A percentile compares a stretch with the other conserved stretches of the same genome.
Evolutionary conservation across 805 yeast genomes (phyloP).

Genomic region (Scheffersomyces coipomensis): DNA sequence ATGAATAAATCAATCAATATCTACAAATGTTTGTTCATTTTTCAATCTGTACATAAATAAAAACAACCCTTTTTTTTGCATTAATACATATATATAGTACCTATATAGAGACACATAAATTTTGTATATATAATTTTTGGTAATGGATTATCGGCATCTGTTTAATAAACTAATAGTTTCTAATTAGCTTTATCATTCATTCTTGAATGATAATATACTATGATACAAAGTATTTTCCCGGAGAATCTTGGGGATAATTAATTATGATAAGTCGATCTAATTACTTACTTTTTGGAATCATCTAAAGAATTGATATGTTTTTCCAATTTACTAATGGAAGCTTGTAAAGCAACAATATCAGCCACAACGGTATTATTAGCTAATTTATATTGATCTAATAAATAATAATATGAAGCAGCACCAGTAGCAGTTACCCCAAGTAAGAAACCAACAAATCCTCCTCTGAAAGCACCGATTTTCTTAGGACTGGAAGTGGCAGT

Average conservation of each 20-base stretch:
- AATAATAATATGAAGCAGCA: slow-evolving; percentile 71
- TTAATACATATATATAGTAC: not conserved
- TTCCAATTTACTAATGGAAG: slow-evolving; percentile 65
- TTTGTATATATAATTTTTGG: too few relatives aligned
- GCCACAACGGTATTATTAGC: slow-evolving; percentile 71
- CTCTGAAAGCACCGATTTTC: slow-evolving; percentile 42
- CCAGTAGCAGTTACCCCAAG: slow-evolving; percentile 77
- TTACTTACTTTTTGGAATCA: slow-evolving; percentile 16
- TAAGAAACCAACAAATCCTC: slow-evolving; percentile 71
- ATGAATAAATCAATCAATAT: too few relatives aligned
- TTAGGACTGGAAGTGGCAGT: slow-evolving; percentile 23
- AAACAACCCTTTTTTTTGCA: not conserved
- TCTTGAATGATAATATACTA: too few relatives aligned
- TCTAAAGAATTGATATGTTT: slow-evolving; percentile 67
- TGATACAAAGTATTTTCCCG: too few relatives aligned
- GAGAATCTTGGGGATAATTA: too few relatives aligned
- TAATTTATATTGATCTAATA: slow-evolving; percentile 72
- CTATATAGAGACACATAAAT: too few relatives aligned
- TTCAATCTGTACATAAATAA: slow-evolving; percentile 2
- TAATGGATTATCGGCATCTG: too few relatives aligned
- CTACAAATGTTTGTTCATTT: not conserved
- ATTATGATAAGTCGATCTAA: not conserved
- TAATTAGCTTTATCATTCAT: too few relatives aligned
- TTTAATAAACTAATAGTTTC: too few relatives aligned
- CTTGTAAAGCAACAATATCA: slow-evolving; percentile 70